Base-by-base conservation (phyloP, 1,284 basidiomycete species). In the Lentinula novae-zelandiae region DNA sequence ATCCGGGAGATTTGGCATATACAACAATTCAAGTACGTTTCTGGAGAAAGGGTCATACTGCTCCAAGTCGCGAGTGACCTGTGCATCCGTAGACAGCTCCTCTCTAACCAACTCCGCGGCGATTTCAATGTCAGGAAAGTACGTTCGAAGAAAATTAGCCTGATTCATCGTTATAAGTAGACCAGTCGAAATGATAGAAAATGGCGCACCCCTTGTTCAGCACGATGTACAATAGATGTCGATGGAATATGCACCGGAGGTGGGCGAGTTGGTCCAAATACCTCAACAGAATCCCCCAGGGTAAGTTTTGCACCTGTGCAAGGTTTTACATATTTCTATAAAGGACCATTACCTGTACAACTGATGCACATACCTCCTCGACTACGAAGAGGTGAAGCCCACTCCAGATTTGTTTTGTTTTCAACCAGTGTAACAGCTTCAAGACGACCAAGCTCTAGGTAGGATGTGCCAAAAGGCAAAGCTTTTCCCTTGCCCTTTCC, bases 111-210 rank as follows among this genome's bases (percentile, higher is more conserved):
- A 71, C 33, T 89, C 84, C 34, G 80, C 72, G 6, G 87, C 74
- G 36, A 92, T 76, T 62, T 90, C 86, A n/a, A 86, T 77, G 63
- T 92, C 89, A 1, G 90, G 87, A 62, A 87, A 79, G 70, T 82
- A 80, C 13, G 82, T 84, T 53, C 86, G 82, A 52, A 92, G 73
- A 66, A 89, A 90, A 60, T 85, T 82, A 8, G 86, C 80, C 90
- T 91, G 62, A 36, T 33, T 48, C 53, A 27, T 12, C 15, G 7
- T 46, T 63, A 7, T 54, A 15, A 13, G 31, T 15, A 7, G 27
- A 17, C 10, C 9, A 8, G 1, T 17, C 3, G 52, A 40, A 33
- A 10, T 2, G 27, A 10, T 22, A 7, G 2, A 50, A 9, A 12
- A 42, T 3, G 22, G 63, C 82, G 60, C 71, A 91, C 89, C 34